A percentile compares a stretch with the other conserved stretches of the same genome.
Evolutionary conservation across 352 stramenopile species (phyloP).

Genomic region (Thraustochytrium aureum): DNA sequence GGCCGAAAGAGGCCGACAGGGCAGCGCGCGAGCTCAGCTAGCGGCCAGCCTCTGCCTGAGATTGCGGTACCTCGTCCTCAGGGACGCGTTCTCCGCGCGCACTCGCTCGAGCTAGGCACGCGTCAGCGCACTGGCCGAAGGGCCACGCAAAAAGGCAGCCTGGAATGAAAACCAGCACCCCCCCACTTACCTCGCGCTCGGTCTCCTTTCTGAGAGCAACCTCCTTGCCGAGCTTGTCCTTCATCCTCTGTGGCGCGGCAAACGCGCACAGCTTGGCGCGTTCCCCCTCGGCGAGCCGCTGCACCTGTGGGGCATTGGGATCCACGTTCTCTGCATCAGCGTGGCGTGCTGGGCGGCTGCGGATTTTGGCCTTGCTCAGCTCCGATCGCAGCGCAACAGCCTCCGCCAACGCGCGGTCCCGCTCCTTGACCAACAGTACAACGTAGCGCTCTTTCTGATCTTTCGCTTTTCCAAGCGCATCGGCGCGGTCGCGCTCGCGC

Average conservation of each 20-base stretch:
- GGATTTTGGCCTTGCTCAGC: neutral
- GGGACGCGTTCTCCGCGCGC: neutral
- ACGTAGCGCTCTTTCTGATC: constrained; percentile 18
- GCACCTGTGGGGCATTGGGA: neutral
- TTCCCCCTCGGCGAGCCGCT: neutral
- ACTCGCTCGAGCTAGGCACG: neutral
- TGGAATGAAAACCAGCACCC: too few relatives aligned
- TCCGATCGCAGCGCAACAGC: neutral
- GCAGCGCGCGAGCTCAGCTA: too few relatives aligned
- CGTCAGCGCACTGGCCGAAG: neutral
- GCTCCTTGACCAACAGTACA: constrained; percentile 3
- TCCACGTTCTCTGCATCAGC: constrained; percentile 6
- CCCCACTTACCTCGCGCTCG: too few relatives aligned
- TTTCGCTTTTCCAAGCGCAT: neutral
- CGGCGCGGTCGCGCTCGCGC: neutral
- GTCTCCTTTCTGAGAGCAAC: too few relatives aligned
- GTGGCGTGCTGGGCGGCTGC: neutral
- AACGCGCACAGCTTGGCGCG: neutral
- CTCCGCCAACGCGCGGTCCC: neutral
- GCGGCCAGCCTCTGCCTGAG: neutral
- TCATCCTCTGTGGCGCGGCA: neutral
- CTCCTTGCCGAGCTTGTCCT: neutral
- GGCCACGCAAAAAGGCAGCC: too few relatives aligned
- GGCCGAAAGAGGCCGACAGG: too few relatives aligned
- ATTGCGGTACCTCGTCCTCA: neutral